phyloP scores from a whole-genome alignment of 2,329 filamentous ascomycete genomes.

The Diplodia mutila region DNA sequence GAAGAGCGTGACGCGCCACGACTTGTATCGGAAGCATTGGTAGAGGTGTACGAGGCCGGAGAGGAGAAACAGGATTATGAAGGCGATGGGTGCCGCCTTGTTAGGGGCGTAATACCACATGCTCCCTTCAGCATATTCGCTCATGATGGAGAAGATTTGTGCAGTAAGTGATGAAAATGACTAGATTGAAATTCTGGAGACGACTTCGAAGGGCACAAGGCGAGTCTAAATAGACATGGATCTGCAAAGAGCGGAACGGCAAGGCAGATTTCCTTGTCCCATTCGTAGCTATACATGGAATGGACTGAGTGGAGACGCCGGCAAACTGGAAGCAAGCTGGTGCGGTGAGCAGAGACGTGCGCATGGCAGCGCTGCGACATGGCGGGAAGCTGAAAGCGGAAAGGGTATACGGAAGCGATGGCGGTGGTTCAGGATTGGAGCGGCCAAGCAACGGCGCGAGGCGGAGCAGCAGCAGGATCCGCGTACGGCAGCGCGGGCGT shows the following conservation, averaged over 20 bases:
- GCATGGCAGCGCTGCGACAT: neutral
- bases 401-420: neutral
- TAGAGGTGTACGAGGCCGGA: slow-evolving; percentile 57
- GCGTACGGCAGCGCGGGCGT: neutral
- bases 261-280: neutral
- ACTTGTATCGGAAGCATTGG: slow-evolving; percentile 59
- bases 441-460: neutral
- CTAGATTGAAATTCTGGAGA: neutral
- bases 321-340: neutral
- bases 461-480: slow-evolving; percentile 10
- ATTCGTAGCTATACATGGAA: neutral
- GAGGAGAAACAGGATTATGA: slow-evolving; percentile 52
- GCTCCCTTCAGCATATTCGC: slow-evolving; percentile 34
- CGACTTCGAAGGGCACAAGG: neutral
- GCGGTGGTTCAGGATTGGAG: neutral
- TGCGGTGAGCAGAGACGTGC: neutral
- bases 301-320: too few species aligned
- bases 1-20: slow-evolving; percentile 59
- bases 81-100: slow-evolving; percentile 58
- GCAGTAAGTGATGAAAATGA: neutral
- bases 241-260: neutral
- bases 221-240: slow-evolving; percentile 3
- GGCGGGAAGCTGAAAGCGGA: slow-evolving; percentile 1
- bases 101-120: slow-evolving; percentile 57
- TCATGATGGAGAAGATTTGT: neutral